Base-by-base conservation (phyloP, 2,329 filamentous ascomycete species). In the Aspergillus brunneoviolaceus region DNA sequence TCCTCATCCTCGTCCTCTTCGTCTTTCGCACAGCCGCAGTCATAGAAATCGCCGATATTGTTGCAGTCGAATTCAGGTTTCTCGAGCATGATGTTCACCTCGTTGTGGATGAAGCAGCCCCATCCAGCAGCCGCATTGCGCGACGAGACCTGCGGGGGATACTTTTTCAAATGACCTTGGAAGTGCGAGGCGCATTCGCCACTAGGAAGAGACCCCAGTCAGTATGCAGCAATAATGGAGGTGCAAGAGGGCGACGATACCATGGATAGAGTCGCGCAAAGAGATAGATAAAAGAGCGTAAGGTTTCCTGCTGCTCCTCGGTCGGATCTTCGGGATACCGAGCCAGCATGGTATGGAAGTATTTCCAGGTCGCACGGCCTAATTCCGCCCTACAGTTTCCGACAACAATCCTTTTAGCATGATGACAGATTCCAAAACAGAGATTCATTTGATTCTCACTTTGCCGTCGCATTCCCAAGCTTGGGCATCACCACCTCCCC, bases 101-200 rank as follows among this genome's bases (percentile, higher is more conserved):
- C 80, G 64, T 89, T 89, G 69, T 89, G 86, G 47, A 88, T 83
- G 69, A 86, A 85, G 70, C 86, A 89, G 9, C 82, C 86, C 86
- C 86, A 89, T 29, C 81, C 85, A 3, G 86, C 85, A n/a, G 86
- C 86, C 1, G 82, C 81, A 57, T 81, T 83, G 48, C 86, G 80
- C 23, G 84, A 86, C 5, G 83, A 84, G 16, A 87, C 85, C 69
- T 89, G 86, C 14, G 86, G 86, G 47, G 86, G 86, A 66, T 84
- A 88, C 65, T 86, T 85, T 66, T 81, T 80, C 35, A 89, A 72
- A 63, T 88, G 82, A 64, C 81, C 75, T 62, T 85, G 81, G 71
- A 89, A 89, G 70, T 89, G 86, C 62, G 81, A 77, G 10, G 86
- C 86, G 71, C 86, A 89, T 76, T 89, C 86, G 72, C 86, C 86